phyloP scores from a whole-genome alignment of 2,329 filamentous ascomycete species.

The Dothiorella sarmentorum region DNA sequence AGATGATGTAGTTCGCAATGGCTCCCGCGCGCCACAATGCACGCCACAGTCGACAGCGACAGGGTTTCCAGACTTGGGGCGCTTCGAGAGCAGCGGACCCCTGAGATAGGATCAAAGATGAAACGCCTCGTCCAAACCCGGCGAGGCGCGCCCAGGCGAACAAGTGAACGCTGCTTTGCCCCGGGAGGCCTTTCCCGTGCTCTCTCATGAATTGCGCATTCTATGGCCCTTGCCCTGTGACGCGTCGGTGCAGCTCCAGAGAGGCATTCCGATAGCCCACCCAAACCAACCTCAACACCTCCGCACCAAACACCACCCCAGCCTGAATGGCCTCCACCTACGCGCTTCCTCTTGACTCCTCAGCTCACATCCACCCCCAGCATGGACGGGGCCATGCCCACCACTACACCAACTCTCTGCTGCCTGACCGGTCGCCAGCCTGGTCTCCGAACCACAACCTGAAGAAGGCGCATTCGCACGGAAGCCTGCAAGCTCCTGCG shows the following conservation, averaged over 20 bases:
- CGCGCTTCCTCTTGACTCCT: slow-evolving; percentile 15
- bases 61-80: not conserved
- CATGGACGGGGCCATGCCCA: slow-evolving; percentile 37
- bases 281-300: not conserved
- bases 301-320: not conserved
- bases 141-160: not conserved
- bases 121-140: slow-evolving; percentile 3
- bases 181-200: not conserved
- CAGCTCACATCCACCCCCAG: slow-evolving; percentile 31
- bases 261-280: slow-evolving; percentile 12
- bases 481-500: slow-evolving; percentile 24
- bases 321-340: slow-evolving; percentile 11
- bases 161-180: slow-evolving; percentile 1
- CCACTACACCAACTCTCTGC: slow-evolving; percentile 30
- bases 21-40: slow-evolving; percentile 5
- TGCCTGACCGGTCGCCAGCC: slow-evolving; percentile 27
- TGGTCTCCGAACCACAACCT: slow-evolving; percentile 21
- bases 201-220: slow-evolving; percentile 5
- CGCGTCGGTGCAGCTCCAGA: slow-evolving; percentile 14
- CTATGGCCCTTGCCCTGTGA: slow-evolving; percentile 4
- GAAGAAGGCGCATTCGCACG: slow-evolving; percentile 23
- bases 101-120: not conserved
- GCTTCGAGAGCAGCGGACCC: slow-evolving; percentile 9
- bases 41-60: not conserved
- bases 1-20: too few species aligned